phyloP scores from a whole-genome alignment of 83 land plant species.

The Thuja plicata region DNA sequence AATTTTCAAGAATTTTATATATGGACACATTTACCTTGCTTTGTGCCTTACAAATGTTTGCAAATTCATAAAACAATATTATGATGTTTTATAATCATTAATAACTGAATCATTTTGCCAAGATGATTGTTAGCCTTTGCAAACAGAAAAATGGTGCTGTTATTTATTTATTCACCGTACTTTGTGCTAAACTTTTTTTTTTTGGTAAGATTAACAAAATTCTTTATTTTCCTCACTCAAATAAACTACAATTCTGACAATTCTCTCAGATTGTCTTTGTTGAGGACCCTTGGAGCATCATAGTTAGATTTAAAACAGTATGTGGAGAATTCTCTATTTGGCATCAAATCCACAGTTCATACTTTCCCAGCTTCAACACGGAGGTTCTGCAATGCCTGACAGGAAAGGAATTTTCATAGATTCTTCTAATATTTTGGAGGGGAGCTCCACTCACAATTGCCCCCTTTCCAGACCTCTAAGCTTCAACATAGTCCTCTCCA shows the following conservation, averaged over 20 bases:
- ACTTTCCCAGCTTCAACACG: background rate
- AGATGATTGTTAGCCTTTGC: background rate
- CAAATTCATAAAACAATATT: background rate
- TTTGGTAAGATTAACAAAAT: too few species aligned
- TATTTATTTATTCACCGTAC: too few species aligned
- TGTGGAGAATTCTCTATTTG: background rate
- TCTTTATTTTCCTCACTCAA: too few species aligned
- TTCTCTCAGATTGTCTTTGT: background rate
- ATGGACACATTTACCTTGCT: background rate
- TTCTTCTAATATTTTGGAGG: background rate
- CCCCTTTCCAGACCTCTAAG: background rate
- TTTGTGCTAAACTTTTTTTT: too few species aligned
- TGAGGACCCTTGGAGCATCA: background rate
- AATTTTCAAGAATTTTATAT: background rate
- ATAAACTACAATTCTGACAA: too few species aligned
- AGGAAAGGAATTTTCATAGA: too few species aligned
- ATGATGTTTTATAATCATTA: background rate
- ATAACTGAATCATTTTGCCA: background rate
- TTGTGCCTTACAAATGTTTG: background rate
- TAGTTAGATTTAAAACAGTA: too few species aligned
- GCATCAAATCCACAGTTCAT: background rate
- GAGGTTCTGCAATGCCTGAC: background rate
- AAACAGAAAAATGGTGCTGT: background rate
- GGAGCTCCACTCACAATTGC: background rate
- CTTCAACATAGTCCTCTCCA: background rate